A percentile compares a stretch with the other conserved stretches of the same genome.
Conservation (phyloP, 2,329 filamentous ascomycete genomes). For the Aspergillus quadricinctus region DNA sequence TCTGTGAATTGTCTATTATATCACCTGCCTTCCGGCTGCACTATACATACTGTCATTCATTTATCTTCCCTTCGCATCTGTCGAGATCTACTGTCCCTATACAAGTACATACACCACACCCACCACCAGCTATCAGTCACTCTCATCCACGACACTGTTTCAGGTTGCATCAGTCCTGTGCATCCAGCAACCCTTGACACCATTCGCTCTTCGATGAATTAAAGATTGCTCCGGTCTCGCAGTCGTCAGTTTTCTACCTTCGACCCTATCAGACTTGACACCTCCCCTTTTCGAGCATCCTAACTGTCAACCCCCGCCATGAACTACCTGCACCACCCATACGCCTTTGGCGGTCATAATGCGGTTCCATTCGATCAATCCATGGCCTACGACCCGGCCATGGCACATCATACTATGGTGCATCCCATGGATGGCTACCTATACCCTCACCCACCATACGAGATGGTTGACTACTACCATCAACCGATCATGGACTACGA, state of each 20-base stretch:
- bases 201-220: constrained; percentile 5
- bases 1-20: constrained; percentile 12
- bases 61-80: background rate
- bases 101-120: background rate
- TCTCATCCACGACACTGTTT: background rate
- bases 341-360: constrained; percentile 31
- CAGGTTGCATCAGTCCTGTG: no score
- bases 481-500: constrained; percentile 43
- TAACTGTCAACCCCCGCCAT: constrained; percentile 20
- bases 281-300: constrained; percentile 2
- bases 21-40: constrained; percentile 17
- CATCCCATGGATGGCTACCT: constrained; percentile 37
- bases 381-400: constrained; percentile 32
- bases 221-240: background rate
- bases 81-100: background rate
- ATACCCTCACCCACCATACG: constrained; percentile 35
- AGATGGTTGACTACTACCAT: constrained; percentile 41
- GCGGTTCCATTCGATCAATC: constrained; percentile 36
- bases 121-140: background rate
- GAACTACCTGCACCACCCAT: constrained; percentile 39
- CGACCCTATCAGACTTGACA: constrained; percentile 1
- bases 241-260: constrained; percentile 5
- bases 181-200: no score
- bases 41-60: background rate
- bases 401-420: constrained; percentile 36